A percentile compares a stretch with the other conserved stretches of the same genome.
Evolutionary conservation across 768 basidiomycete species (phyloP).

Genomic region (Phylloporus scabripes): DNA sequence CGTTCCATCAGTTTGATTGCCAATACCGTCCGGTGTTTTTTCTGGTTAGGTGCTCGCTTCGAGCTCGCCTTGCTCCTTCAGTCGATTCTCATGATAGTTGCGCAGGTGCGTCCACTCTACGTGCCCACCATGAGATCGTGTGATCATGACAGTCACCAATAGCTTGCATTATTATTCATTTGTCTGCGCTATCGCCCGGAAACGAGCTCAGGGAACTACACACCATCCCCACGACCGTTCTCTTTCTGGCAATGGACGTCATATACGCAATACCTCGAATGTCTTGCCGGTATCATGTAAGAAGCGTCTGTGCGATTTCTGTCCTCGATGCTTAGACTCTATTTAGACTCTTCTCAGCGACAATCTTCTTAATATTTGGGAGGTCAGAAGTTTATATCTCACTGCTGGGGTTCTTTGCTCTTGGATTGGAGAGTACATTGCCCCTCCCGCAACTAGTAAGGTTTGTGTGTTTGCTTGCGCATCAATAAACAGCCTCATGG

Average conservation of each 20-base stretch:
- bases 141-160: constrained; percentile 15
- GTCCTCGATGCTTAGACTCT: constrained; percentile 5
- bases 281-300: constrained; percentile 74
- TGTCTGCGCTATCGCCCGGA: constrained; percentile 69
- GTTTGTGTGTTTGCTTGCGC: constrained; percentile 32
- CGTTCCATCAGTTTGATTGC: constrained; percentile 54
- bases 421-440: constrained; percentile 82
- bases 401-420: constrained; percentile 66
- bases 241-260: constrained; percentile 84
- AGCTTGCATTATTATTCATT: constrained; percentile 78
- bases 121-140: constrained; percentile 10
- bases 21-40: constrained; percentile 86
- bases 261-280: constrained; percentile 78
- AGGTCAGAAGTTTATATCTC: constrained; percentile 54
- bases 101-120: constrained; percentile 50
- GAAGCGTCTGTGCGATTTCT: constrained; percentile 1
- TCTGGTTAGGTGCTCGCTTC: constrained; percentile 80
- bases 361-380: constrained; percentile 70
- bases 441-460: constrained; percentile 81
- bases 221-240: constrained; percentile 57
- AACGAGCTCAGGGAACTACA: constrained; percentile 52
- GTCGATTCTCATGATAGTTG: constrained; percentile 78
- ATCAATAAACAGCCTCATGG: constrained; percentile 18
- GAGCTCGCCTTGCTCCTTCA: constrained; percentile 75
- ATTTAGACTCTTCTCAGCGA: constrained; percentile 57